phyloP scores from a whole-genome alignment of 208 protist species.

The Crithidia fasciculata region DNA sequence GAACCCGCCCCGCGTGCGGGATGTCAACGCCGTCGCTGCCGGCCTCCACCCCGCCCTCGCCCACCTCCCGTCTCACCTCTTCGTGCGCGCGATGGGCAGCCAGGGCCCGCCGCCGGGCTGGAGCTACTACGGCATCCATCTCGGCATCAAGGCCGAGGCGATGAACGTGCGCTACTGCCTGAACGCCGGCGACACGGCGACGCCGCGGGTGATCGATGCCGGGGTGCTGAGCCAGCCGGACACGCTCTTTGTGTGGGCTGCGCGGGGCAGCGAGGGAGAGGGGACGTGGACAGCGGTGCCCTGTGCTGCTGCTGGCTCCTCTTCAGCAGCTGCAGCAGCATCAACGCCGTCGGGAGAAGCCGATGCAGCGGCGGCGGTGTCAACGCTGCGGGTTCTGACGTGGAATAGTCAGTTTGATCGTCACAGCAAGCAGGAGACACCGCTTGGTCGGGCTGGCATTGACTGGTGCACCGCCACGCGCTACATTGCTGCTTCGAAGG shows the following conservation, averaged over 20 bases:
- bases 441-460: slow-evolving; percentile 54
- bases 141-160: slow-evolving; percentile 63
- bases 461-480: slow-evolving; percentile 68
- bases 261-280: background rate
- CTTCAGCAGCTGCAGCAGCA: background rate
- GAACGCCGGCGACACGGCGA: slow-evolving; percentile 27
- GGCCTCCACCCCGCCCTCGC: slow-evolving; percentile 52
- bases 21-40: background rate
- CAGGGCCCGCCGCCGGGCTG: slow-evolving; percentile 65
- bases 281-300: background rate
- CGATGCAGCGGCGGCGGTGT: slow-evolving; percentile 1
- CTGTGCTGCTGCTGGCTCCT: background rate
- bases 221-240: background rate
- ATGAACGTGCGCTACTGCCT: slow-evolving; percentile 64
- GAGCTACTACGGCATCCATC: slow-evolving; percentile 66
- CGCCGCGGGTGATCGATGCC: slow-evolving; percentile 9
- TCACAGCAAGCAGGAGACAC: slow-evolving; percentile 59
- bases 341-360: slow-evolving; percentile 13
- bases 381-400: slow-evolving; percentile 48
- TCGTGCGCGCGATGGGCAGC: slow-evolving; percentile 47
- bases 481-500: slow-evolving; percentile 49
- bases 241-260: background rate
- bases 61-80: slow-evolving; percentile 68
- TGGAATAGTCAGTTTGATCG: slow-evolving; percentile 67
- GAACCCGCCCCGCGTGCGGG: background rate